Evolutionary conservation across 306 rosid genomes (phyloP), one percentile per base, ranked within the genome.

Genomic region (Oxytropis ochrocephala): DNA sequence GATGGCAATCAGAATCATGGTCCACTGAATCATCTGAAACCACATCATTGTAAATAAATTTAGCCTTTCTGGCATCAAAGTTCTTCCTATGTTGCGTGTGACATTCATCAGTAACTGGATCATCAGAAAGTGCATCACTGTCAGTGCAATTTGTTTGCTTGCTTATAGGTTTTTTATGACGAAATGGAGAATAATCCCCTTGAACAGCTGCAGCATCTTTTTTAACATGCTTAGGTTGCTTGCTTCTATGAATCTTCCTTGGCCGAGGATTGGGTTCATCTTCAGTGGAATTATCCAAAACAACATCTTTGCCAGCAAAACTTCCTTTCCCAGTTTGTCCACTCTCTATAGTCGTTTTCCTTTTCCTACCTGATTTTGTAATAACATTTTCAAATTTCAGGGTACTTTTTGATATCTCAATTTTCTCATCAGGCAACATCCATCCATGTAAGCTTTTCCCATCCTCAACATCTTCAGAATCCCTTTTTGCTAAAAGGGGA

Each of bases 401-500:
- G 41, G 65, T 61, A 48, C 67, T 77, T 64, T 80, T 91, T 16
- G 82, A 51, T 78, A 83, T 82, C 75, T 84, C 89, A 55, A 70
- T 66, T 80, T 81, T 87, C 78, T 70, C 88, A 77, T 81, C 89
- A 13, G 89, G 77, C 73, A 69, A 61, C 13, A 75, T 32, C 83
- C 87, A 78, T 48, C 80, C 79, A 64, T 42, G 73, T 76, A 85
- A 67, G 70, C 79, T 48, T 82, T 51, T 70, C 56, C 73, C 87
- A 53, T 76, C 81, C 32, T 76, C 88, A 55, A 70, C 88, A 58
- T 86, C 89, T 18, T 85, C 88, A 57, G 81, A 72, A 51, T 89
- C 91, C 76, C 80, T 74, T 83, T 86, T 89, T 29, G 77, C 83
- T 64, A 95, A 81, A 44, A 89, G 84, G 67, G 96, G 91, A 83